A percentile compares a stretch with the other conserved stretches of the same genome.
Evolutionary conservation across 2,329 filamentous ascomycete species (phyloP).

Genomic region (Penicillium olsonii): DNA sequence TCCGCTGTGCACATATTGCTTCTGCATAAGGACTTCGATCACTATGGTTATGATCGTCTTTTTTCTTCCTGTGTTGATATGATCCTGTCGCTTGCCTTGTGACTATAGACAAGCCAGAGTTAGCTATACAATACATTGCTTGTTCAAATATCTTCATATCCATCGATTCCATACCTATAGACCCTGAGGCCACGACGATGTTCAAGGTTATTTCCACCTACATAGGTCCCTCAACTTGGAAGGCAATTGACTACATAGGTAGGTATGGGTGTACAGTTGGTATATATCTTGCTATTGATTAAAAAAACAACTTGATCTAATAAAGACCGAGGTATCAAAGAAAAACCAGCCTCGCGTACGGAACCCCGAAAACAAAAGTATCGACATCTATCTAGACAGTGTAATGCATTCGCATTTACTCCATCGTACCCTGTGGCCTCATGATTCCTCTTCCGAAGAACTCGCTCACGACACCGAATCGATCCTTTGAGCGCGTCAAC

Average conservation of each 20-base stretch:
- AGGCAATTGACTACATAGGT: no score
- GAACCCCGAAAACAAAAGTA: background rate
- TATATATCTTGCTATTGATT: background rate
- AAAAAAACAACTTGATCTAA: conserved; percentile 6
- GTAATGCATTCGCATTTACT: conserved; percentile 20
- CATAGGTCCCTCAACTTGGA: no score
- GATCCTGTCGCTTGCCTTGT: conserved; percentile 1
- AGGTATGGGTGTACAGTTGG: no score
- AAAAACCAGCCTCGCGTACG: background rate
- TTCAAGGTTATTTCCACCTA: no score
- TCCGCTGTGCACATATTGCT: conserved; percentile 5
- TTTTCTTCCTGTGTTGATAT: background rate
- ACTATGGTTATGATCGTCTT: conserved; percentile 1
- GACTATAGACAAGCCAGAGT: conserved; percentile 11
- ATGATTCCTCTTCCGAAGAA: conserved; percentile 96
- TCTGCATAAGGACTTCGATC: conserved; percentile 5
- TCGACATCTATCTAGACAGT: conserved; percentile 6
- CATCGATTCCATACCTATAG: no score
- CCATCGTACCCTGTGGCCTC: conserved; percentile 49
- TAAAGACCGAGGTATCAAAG: conserved; percentile 14
- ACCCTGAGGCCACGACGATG: no score
- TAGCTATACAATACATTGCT: conserved; percentile 13
- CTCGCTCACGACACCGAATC: conserved; percentile 87
- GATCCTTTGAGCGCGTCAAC: conserved; percentile 73
- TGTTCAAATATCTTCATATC: background rate